Conservation (phyloP, 2,329 filamentous ascomycete species). For the Aspergillus brasiliensis region DNA sequence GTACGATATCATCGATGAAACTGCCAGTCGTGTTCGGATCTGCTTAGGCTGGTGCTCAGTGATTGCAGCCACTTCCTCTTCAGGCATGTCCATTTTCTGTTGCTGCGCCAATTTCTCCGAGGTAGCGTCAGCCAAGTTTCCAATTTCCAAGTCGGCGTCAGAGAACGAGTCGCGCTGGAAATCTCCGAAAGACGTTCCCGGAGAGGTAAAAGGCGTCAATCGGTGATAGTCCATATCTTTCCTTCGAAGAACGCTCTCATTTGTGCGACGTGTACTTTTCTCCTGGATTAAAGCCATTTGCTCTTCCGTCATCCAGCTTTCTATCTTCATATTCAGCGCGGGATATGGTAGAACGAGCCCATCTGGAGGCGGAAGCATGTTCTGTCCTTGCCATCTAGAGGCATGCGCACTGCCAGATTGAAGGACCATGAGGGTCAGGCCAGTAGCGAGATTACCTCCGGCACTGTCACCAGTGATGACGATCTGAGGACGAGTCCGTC, state of each 20-base stretch:
- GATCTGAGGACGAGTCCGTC: constrained; percentile 65
- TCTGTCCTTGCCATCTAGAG: constrained; percentile 58
- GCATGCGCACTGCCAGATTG: constrained; percentile 67
- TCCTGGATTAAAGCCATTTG: constrained; percentile 94
- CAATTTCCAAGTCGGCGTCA: constrained; percentile 15
- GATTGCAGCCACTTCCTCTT: constrained; percentile 38
- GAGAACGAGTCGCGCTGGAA: constrained; percentile 23
- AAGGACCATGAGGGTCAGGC: constrained; percentile 84
- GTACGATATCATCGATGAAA: constrained; percentile 96
- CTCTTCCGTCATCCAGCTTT: constrained; percentile 98
- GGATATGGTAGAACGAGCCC: constrained; percentile 88
- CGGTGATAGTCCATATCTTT: constrained; percentile 90
- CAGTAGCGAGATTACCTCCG: constrained; percentile 77
- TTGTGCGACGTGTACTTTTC: constrained; percentile 73
- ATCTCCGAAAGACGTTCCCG: constrained; percentile 76
- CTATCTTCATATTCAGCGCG: constrained; percentile 92
- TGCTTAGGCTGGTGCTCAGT: constrained; percentile 46
- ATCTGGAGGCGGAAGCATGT: constrained; percentile 70
- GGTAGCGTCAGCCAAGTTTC: constrained; percentile 26
- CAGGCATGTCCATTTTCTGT: constrained; percentile 34
- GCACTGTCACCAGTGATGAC: constrained; percentile 79
- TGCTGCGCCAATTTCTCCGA: constrained; percentile 29
- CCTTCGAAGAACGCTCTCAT: constrained; percentile 73
- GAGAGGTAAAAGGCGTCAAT: constrained; percentile 72
- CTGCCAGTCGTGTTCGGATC: constrained; percentile 83